Evolutionary conservation across 176 grass and related monocot genomes (phyloP), one percentile per base, ranked within the genome.

Genomic region (Tillandsia fasciculata): DNA sequence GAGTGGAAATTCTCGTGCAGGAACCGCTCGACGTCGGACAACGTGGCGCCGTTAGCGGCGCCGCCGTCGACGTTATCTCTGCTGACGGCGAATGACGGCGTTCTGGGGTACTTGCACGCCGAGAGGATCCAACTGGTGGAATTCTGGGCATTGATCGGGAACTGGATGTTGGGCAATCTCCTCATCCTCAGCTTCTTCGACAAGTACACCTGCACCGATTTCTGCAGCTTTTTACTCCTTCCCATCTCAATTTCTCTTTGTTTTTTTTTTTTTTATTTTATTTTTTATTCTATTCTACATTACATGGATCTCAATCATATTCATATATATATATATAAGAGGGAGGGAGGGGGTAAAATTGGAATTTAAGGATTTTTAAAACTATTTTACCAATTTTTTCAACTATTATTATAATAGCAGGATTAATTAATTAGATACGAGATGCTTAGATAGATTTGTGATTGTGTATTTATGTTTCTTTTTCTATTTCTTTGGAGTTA

Each of bases 1-100:
- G 93, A 90, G 12, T 68, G 74, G 66, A 97, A 92, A 72, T 92
- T 97, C 48, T 92, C 84, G 33, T 70, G 74, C 64, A 90, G 79
- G 81, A 92, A 92, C 2, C 82, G 76, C 74, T 97, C 89, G 23
- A 90, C 42, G 77, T 97, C 89, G 65, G 93, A 87, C 54, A 97
- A 84, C n/a, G 89, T 97, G 1, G 89, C 79, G 0, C 82, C 82
- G 48, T 79, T 76, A 77, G 72, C 75, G 48, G 1, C 42, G 48
- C 12, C n/a, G n/a, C n/a, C 49, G 4, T 8, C 11, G 51, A 26
- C 48, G 13, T 42, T 8, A 33, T 69, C 52, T 10, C 76, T 67
- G 66, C 13, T 68, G 50, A 70, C 70, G 50, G 83, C 74, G 48
- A 87, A 65, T 42, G 89, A 92, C 0, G 63, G 57, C 5, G 89